Base-by-base conservation (phyloP, 345 rosid species). In the Dimocarpus longan region DNA sequence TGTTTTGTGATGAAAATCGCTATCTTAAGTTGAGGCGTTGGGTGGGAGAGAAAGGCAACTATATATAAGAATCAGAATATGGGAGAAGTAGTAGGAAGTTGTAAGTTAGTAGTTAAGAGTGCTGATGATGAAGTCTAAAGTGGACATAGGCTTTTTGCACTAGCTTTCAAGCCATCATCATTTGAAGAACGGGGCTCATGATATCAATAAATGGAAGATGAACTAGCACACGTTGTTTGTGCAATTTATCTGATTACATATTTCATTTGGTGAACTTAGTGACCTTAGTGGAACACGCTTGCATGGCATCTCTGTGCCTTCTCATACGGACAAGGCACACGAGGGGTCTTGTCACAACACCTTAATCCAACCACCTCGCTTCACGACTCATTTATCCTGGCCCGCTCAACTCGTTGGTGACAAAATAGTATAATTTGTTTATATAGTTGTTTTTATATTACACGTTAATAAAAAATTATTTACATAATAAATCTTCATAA, bases 271-370 rank as follows among this genome's bases (percentile, higher is more conserved):
- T 65, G 39, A 46, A 42, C 18, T 46, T 71, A 78, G 82, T 78
- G 85, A 76, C 73, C 63, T 12, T 83, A 85, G 87, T 88, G 89
- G 89, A 84, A 76, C 89, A 89, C 88, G 82, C 72, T 83, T 73
- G 89, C 81, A 86, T 64, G 78, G 71, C 84, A 78, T 80, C 54
- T 73, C n/a, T 39, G 75, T 76, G 32, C 68, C 76, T 44, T 40
- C 13, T 54, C 46, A 50, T 43, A 65, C 40, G 40, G 83, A 43
- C 66, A 56, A 70, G 37, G 60, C 60, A 54, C 60, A 54, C 60
- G 10, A 54, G 5, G 50, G 70, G 79, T 85, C 87, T 79, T 78
- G 46, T 80, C 80, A 70, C 84, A 76, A 82, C 72, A 71, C 44
- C 15, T 46, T 68, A 43, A 63, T 46, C 0, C 19, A 12, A 9